Percentiles rank a stretch among this genome's conserved stretches.
These are phyloP conservation scores for Rhizophagus clarus DNA, from an alignment of 192 early-diverging fungal genomes.

Conservation along the genomic window DNA sequence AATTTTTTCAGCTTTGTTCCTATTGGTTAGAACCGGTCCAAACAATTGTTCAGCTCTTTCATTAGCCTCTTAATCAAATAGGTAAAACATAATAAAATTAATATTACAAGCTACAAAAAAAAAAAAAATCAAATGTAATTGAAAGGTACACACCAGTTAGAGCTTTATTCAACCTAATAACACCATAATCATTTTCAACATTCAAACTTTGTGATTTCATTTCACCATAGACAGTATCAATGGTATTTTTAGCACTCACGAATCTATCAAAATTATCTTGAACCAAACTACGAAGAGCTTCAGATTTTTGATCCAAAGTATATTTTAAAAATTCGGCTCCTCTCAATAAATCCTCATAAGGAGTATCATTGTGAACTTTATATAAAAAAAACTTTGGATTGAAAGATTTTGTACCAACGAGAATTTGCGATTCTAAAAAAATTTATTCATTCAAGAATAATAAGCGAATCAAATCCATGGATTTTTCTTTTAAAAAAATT, in stretches of 20 bases:
- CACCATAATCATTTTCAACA: constrained; percentile 77
- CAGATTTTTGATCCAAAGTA: constrained; percentile 80
- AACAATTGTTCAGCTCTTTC: constrained; percentile 81
- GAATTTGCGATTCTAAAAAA: constrained; percentile 46
- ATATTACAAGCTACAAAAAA: background rate
- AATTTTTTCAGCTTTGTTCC: constrained; percentile 88
- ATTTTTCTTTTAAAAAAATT: background rate
- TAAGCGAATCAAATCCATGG: too few relatives aligned
- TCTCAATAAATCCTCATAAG: constrained; percentile 77
- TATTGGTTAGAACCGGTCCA: constrained; percentile 81
- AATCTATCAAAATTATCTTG: constrained; percentile 97
- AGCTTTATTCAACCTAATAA: constrained; percentile 66
- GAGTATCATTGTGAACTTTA: constrained; percentile 82
- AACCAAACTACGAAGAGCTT: constrained; percentile 85
- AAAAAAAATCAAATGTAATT: background rate
- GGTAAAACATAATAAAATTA: background rate
- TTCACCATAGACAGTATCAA: constrained; percentile 89
- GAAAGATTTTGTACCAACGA: constrained; percentile 57
- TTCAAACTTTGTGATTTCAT: constrained; percentile 87
- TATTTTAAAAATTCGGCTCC: constrained; percentile 73
- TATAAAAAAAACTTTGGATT: constrained; percentile 75
- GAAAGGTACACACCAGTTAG: constrained; percentile 60
- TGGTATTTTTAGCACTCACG: constrained; percentile 92
- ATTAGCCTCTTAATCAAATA: constrained; percentile 49
- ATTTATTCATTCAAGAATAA: constrained; percentile 22